Evolutionary conservation across 768 basidiomycete species (phyloP).

Genomic region (Amanita pallidorosea): DNA sequence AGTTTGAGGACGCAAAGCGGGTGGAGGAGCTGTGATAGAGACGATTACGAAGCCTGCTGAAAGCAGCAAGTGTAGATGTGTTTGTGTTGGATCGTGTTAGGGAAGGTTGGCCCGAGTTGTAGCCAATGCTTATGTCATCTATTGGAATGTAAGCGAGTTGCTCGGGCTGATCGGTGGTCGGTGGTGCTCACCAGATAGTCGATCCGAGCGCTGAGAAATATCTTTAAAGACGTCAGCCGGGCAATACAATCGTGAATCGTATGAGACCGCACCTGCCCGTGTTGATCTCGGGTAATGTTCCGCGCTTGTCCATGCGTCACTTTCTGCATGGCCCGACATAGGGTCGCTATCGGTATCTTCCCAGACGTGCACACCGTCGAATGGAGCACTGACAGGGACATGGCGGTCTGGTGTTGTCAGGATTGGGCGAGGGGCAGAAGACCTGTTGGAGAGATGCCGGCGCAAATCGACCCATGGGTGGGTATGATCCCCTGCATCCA

Average conservation of each 20-base stretch:
- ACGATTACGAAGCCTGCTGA: conserved; percentile 1
- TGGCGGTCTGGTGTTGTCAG: background rate
- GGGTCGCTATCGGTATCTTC: conserved; percentile 3
- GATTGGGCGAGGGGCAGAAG: background rate
- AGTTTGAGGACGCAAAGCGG: conserved; percentile 2
- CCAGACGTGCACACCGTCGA: background rate
- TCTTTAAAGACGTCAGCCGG: background rate
- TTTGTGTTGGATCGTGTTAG: conserved; percentile 2
- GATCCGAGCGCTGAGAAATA: conserved; percentile 2
- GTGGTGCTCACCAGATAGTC: background rate
- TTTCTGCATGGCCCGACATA: background rate
- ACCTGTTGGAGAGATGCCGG: background rate
- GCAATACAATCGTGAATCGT: background rate
- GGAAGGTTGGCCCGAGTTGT: background rate
- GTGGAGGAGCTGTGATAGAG: background rate
- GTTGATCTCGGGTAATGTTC: background rate
- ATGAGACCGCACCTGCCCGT: background rate
- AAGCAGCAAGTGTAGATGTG: background rate
- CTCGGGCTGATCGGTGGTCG: background rate
- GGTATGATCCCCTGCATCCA: background rate
- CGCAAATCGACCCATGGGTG: background rate
- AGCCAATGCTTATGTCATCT: background rate
- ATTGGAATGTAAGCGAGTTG: background rate
- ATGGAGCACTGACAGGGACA: background rate
- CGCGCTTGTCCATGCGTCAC: background rate